Evolutionary conservation across 2,329 filamentous ascomycete species (phyloP), one percentile per base, ranked within the genome.

Genomic region (Calonectria naviculata): DNA sequence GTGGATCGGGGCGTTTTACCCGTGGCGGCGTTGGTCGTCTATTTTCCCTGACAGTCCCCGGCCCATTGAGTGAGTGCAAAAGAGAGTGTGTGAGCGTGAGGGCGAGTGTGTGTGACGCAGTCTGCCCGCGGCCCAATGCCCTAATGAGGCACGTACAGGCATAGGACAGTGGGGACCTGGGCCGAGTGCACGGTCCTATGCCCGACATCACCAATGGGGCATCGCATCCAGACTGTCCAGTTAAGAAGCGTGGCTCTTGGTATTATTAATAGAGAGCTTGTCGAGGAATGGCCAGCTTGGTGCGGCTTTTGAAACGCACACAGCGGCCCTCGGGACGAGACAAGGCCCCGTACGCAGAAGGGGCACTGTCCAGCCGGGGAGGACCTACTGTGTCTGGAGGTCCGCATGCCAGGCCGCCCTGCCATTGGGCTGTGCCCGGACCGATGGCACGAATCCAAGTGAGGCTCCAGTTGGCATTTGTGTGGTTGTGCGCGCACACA

Each of bases 211-310:
- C 54, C 49, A 56, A 56, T 56, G 52, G 54, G 66, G 21, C 63
- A 42, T 65, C 49, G 54, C 38, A 69, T 71, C 65, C 41, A 67
- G 62, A 73, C 67, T 56, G 71, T 76, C 52, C 62, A 77, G 71
- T 67, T 65, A 73, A 71, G 54, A 70, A 67, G 71, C 72, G 60
- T 68, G 29, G 73, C 70, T 70, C 31, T 54, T 69, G 66, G 58
- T 72, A 78, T 74, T 78, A 78, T 77, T 78, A 71, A 73, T 74
- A 71, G 65, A 73, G 74, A 68, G 66, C 65, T 71, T 60, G 58
- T 46, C 72, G 42, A 72, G 71, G 41, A 52, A 68, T 58, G 60
- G 31, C 15, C 42, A 63, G 41, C 21, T 26, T 60, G 60, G 68
- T 67, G 67, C 73, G 72, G 69, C 56, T 70, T 75, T 74, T 74